A percentile compares a stretch with the other conserved stretches of the same genome.
phyloP scores from a whole-genome alignment of 2,329 filamentous ascomycete species.

The Aspergillus bombycis region DNA sequence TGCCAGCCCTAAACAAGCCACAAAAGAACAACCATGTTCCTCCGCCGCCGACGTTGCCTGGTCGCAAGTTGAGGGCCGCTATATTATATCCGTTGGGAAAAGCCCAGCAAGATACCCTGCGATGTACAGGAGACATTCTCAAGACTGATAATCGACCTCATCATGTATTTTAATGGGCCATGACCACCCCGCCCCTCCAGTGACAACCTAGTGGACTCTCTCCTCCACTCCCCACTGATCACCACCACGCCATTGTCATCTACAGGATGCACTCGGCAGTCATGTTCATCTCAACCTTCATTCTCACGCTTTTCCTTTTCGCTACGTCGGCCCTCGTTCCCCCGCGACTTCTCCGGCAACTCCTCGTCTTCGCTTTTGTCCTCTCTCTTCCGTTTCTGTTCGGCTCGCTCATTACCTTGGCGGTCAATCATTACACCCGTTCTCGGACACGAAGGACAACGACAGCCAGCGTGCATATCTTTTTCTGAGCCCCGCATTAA shows the following conservation, averaged over 20 bases:
- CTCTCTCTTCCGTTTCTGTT: background rate
- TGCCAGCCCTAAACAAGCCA: too few relatives aligned
- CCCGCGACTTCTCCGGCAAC: background rate
- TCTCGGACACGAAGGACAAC: background rate
- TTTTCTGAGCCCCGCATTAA: background rate
- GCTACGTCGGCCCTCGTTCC: background rate
- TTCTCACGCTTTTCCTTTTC: background rate
- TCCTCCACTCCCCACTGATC: background rate
- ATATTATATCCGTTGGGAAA: too few relatives aligned
- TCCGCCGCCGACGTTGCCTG: too few relatives aligned
- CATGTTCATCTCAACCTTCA: background rate
- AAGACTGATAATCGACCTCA: fast-evolving
- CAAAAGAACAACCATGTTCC: too few relatives aligned
- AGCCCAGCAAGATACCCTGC: background rate
- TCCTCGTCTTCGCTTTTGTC: background rate
- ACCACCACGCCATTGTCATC: background rate
- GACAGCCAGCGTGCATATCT: background rate
- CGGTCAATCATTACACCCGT: background rate
- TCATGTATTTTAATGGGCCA: background rate
- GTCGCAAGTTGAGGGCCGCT: too few relatives aligned
- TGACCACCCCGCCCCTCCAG: background rate
- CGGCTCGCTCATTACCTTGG: background rate
- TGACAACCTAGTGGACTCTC: background rate
- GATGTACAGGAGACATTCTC: background rate
- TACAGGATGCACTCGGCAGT: background rate